Percentiles rank a stretch among this genome's conserved stretches.
Conservation (phyloP, 2,329 filamentous ascomycete genomes). For the Clarireedia paspali region DNA sequence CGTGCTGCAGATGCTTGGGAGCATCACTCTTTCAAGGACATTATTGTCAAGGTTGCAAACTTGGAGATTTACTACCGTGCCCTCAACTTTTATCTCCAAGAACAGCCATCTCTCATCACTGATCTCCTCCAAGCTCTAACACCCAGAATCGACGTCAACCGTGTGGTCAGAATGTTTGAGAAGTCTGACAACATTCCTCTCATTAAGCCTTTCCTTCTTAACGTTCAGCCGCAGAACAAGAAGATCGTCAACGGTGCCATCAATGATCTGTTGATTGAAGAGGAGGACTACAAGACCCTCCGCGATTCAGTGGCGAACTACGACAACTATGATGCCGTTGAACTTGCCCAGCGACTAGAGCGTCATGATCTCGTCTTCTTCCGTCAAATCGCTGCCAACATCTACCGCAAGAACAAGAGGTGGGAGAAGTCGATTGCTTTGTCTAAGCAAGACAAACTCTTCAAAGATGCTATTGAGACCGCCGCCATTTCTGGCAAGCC, state of each 20-base stretch:
- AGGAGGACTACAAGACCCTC: constrained; percentile 98
- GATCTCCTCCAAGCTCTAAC: constrained; percentile 88
- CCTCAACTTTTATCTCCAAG: constrained; percentile 93
- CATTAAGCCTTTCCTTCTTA: constrained; percentile 97
- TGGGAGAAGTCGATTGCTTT: constrained; percentile 99
- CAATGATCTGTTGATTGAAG: constrained; percentile 94
- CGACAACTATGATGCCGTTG: constrained; percentile 96
- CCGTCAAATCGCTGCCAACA: constrained; percentile 94
- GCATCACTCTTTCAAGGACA: constrained; percentile 99
- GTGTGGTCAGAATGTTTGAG: constrained; percentile 98
- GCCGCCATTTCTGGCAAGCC: constrained; percentile 83
- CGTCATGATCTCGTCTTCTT: constrained; percentile 99
- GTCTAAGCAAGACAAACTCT: constrained; percentile 98
- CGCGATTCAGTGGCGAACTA: constrained; percentile 97
- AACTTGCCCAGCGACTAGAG: constrained; percentile 85
- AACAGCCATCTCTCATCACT: constrained; percentile 92
- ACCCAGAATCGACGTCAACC: constrained; percentile 93
- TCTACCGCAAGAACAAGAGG: constrained; percentile 99
- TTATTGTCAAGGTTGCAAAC: constrained; percentile 94
- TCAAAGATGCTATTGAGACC: constrained; percentile 99
- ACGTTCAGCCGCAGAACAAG: constrained; percentile 96
- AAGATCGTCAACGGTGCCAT: constrained; percentile 96
- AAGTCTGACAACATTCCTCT: constrained; percentile 96
- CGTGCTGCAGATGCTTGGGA: constrained; percentile 97
- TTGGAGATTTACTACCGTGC: constrained; percentile 98